Evolutionary conservation across 257 asterid species (phyloP).

Genomic region (Parsonsia alboflavescens): DNA sequence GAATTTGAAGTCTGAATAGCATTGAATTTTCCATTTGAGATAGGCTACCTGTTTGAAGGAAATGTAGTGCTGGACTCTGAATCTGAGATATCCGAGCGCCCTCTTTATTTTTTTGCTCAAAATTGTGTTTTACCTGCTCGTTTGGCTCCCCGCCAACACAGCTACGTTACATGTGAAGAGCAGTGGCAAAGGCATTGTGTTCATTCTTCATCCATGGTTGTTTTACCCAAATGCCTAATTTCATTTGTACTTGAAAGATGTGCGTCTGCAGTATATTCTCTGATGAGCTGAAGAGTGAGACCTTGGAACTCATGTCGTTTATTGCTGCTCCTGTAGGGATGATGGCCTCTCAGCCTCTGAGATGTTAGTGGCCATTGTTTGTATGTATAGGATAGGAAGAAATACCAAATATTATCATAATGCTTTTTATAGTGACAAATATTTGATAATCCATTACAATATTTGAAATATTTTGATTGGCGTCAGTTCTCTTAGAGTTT

Average conservation of each 20-base stretch:
- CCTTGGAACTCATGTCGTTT: neutral
- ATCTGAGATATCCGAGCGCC: constrained; percentile 12
- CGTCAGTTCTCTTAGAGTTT: neutral
- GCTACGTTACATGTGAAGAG: constrained; percentile 10
- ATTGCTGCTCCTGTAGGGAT: neutral
- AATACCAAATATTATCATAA: neutral
- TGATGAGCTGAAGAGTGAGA: neutral
- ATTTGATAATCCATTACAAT: neutral
- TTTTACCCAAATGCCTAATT: neutral
- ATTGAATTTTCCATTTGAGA: constrained; percentile 2
- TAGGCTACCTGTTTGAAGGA: neutral
- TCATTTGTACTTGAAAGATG: neutral
- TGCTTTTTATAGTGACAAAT: neutral
- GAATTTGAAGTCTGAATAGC: constrained; percentile 11
- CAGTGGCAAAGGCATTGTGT: neutral
- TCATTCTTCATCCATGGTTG: neutral
- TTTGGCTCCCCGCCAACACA: neutral
- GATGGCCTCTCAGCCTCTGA: neutral
- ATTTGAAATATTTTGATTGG: neutral
- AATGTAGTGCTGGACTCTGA: constrained; percentile 3
- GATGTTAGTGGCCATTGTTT: constrained; percentile 2
- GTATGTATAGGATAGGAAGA: neutral
- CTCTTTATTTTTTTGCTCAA: neutral
- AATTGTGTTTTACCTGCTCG: constrained; percentile 3
- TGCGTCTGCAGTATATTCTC: neutral